Evolutionary conservation across 164 flowering plant genomes (phyloP).

Genomic region (Dillenia suffruticosa): DNA sequence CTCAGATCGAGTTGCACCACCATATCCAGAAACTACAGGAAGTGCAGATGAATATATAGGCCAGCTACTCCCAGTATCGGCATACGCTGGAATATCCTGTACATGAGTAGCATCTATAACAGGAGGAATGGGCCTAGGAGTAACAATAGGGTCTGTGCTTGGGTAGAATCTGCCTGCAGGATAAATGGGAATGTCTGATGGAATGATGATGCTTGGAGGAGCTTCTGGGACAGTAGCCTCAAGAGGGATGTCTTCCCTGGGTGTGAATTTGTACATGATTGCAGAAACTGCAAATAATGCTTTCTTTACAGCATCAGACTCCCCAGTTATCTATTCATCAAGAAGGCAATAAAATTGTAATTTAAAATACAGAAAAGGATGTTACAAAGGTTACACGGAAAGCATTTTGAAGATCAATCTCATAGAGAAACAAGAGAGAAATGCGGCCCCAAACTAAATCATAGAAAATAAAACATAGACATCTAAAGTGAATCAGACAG

Average conservation of each 20-base stretch:
- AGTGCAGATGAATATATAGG: slow-evolving; percentile 65
- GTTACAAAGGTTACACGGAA: too few relatives aligned
- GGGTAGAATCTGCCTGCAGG: slow-evolving; percentile 67
- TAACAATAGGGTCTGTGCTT: slow-evolving; percentile 51
- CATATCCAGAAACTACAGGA: slow-evolving; percentile 68
- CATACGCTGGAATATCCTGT: slow-evolving; percentile 57
- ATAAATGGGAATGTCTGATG: slow-evolving; percentile 81
- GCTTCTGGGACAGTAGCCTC: slow-evolving; percentile 62
- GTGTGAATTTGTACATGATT: slow-evolving; percentile 82
- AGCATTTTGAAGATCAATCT: too few relatives aligned
- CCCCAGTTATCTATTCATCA: slow-evolving; percentile 63
- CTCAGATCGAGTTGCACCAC: slow-evolving; percentile 53
- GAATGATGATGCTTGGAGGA: slow-evolving; percentile 82
- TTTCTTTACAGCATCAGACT: slow-evolving; percentile 66
- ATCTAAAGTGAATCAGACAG: not conserved
- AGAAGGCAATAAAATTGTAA: too few relatives aligned
- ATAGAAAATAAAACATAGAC: too few relatives aligned
- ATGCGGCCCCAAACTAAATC: too few relatives aligned
- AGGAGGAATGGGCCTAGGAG: slow-evolving; percentile 59
- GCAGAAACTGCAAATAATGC: slow-evolving; percentile 86
- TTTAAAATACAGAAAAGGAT: too few relatives aligned
- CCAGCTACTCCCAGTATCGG: slow-evolving; percentile 66
- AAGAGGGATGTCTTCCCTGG: slow-evolving; percentile 83
- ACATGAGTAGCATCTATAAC: slow-evolving; percentile 48
- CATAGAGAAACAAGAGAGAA: too few relatives aligned